Conservation (phyloP, 495 filamentous ascomycete genomes). For the Penicillium paxilli region DNA sequence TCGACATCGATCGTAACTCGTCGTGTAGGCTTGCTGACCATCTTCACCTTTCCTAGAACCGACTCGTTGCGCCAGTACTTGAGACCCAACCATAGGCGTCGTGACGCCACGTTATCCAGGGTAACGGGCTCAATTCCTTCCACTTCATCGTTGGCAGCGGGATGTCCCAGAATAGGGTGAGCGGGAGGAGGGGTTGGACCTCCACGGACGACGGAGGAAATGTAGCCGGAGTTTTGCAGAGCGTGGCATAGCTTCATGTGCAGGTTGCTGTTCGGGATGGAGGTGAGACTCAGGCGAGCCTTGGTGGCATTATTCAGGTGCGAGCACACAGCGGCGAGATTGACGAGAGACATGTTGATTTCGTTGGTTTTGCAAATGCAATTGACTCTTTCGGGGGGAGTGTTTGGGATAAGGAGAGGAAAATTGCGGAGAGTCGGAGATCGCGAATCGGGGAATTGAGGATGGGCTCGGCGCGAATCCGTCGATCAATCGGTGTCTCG, state of each 20-base stretch:
- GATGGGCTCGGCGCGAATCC: neutral
- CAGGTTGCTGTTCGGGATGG: constrained; percentile 77
- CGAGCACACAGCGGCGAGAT: constrained; percentile 78
- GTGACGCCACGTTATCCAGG: constrained; percentile 70
- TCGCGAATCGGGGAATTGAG: neutral
- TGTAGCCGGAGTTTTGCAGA: constrained; percentile 79
- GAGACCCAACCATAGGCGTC: constrained; percentile 86
- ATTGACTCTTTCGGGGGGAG: constrained; percentile 23
- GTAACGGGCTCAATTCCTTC: constrained; percentile 60
- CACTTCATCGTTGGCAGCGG: constrained; percentile 35
- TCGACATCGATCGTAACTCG: constrained; percentile 62
- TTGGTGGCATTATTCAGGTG: constrained; percentile 93
- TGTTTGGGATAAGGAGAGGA: constrained; percentile 9
- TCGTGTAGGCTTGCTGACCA: constrained; percentile 78
- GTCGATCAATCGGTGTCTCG: neutral
- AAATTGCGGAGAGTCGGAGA: constrained; percentile 1
- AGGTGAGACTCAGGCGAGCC: constrained; percentile 83
- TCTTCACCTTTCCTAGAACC: constrained; percentile 67
- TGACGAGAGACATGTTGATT: constrained; percentile 77
- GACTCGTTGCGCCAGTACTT: constrained; percentile 92
- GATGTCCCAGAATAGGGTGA: constrained; percentile 48
- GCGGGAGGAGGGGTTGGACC: constrained; percentile 65
- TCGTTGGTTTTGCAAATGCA: constrained; percentile 20
- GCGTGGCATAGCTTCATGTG: constrained; percentile 74
- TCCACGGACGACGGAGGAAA: constrained; percentile 79